Evolutionary conservation across 192 early-diverging fungal genomes (phyloP), one percentile per base, ranked within the genome.

Genomic region (Backusella morwellensis): DNA sequence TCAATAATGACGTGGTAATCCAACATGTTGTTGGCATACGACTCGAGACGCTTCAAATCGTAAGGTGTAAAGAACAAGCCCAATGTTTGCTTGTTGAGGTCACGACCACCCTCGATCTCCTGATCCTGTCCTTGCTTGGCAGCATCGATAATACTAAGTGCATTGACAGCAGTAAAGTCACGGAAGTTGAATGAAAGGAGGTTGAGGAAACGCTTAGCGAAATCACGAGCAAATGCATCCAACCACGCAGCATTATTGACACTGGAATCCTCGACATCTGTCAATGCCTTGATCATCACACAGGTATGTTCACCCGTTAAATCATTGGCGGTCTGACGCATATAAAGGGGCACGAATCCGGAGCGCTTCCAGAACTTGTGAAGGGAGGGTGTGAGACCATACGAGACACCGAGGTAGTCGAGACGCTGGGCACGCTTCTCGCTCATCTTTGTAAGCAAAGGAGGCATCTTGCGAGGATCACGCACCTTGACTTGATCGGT

Each of bases 1-100:
- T 99, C 98, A 67, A 98, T 72, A 63, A 99, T 95, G 2, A 98
- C 95, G 85, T 99, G 98, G 86, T 98, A 97, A 83, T 99, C 98
- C 67, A 98, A 82, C 82, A 99, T 84, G 81, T 98, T 97, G 85
- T 97, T 96, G 9, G 95, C 86, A 79, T 98, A 99, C n/a, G 92
- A 93, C 52, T 97, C 96, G 35, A 99, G 89, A 42, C 98, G 95
- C 84, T 97, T 98, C 75, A 99, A 83, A 79, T 99, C 98, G 78
- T 93, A 96, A 6, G 92, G 92, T 8, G 91, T 85, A 71, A 96
- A 91, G 69, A 85, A 59, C 0, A 75, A 40, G 36, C 85, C 83
- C 6, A 90, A 72, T 4, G 77, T 66, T 5, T 72, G 32, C 36
- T 82, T 82, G 23, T 36, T 80, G 7, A 85, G 47, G 1, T 66